Conservation (phyloP, 2,329 filamentous ascomycete species). For the Ophiostoma tasmaniense region DNA sequence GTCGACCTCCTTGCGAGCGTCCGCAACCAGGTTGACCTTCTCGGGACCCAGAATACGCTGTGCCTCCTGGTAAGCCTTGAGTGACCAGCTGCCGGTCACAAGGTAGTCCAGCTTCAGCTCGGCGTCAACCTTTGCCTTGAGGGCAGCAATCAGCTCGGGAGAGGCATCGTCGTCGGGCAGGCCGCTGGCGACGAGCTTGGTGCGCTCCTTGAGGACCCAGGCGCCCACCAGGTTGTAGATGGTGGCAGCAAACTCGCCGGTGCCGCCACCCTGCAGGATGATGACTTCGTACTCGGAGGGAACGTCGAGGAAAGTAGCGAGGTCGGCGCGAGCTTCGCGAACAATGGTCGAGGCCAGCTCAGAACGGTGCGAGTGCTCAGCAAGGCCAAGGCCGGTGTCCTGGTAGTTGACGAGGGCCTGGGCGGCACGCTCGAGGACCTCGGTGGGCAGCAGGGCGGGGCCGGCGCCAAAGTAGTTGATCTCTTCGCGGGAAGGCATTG, state of each 20-base stretch:
- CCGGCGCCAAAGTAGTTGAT: conserved; percentile 67
- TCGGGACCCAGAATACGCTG: conserved; percentile 66
- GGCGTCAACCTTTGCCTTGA: conserved; percentile 53
- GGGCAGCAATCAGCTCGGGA: conserved; percentile 25
- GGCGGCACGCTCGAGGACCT: conserved; percentile 69
- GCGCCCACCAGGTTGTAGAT: conserved; percentile 76
- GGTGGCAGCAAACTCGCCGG: conserved; percentile 73
- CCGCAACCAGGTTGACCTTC: conserved; percentile 62
- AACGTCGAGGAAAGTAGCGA: conserved; percentile 68
- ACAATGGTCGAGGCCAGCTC: conserved; percentile 70
- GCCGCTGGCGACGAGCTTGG: conserved; percentile 40
- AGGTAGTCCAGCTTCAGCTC: conserved; percentile 82
- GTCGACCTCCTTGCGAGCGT: conserved; percentile 15
- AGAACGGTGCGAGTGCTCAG: conserved; percentile 86
- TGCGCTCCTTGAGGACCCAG: conserved; percentile 66
- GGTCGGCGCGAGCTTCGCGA: conserved; percentile 64
- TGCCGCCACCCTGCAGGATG: conserved; percentile 82
- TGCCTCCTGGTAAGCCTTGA: conserved; percentile 82
- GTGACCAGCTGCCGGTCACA: conserved; percentile 82
- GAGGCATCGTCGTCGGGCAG: conserved; percentile 35
- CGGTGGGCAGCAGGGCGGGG: conserved; percentile 75
- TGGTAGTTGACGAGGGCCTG: conserved; percentile 74
- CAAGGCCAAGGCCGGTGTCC: conserved; percentile 71
- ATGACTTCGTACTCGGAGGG: conserved; percentile 71
- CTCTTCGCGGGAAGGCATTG: conserved; percentile 21